These are phyloP conservation scores for Globomyces sp. DNA, from an alignment of 371 early-diverging fungal species.

Conservation along the genomic window DNA sequence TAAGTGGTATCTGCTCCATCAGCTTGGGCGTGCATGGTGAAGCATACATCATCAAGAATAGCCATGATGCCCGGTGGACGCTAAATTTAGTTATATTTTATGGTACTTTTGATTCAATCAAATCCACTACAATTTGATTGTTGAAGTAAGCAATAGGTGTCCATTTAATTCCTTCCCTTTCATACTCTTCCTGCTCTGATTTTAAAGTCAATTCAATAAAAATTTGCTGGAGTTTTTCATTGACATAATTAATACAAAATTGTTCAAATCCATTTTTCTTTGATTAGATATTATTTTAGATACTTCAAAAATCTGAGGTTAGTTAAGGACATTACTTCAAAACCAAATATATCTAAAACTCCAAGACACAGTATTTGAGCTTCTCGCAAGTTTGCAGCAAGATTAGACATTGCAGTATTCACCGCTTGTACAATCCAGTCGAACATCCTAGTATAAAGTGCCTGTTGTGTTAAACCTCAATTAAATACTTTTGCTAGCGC, in stretches of 20 bases:
- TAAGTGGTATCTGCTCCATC: slow-evolving; percentile 53
- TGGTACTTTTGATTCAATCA: slow-evolving; percentile 85
- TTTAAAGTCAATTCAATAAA: slow-evolving; percentile 98
- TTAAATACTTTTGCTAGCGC: slow-evolving; percentile 50
- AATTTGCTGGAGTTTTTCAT: slow-evolving; percentile 99
- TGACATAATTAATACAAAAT: slow-evolving; percentile 99
- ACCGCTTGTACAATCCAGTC: slow-evolving; percentile 61
- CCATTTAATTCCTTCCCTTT: slow-evolving; percentile 97
- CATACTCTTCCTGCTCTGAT: slow-evolving; percentile 97
- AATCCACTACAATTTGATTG: slow-evolving; percentile 96
- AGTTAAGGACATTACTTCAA: slow-evolving; percentile 55
- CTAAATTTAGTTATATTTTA: neutral
- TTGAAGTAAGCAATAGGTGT: slow-evolving; percentile 99
- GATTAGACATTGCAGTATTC: slow-evolving; percentile 46
- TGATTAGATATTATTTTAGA: no score
- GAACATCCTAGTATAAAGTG: slow-evolving; percentile 58
- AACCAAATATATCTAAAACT: slow-evolving; percentile 96
- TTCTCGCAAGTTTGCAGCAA: slow-evolving; percentile 32
- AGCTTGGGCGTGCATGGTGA: slow-evolving; percentile 53
- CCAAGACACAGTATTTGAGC: slow-evolving; percentile 70
- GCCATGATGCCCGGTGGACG: slow-evolving; percentile 52
- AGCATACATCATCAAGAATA: slow-evolving; percentile 66
- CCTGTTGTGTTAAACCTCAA: slow-evolving; percentile 20
- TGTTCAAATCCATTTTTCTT: slow-evolving; percentile 98
- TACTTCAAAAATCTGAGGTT: slow-evolving; percentile 43